Conservation (phyloP, 345 rosid species). For the Hibiscus trionum region DNA sequence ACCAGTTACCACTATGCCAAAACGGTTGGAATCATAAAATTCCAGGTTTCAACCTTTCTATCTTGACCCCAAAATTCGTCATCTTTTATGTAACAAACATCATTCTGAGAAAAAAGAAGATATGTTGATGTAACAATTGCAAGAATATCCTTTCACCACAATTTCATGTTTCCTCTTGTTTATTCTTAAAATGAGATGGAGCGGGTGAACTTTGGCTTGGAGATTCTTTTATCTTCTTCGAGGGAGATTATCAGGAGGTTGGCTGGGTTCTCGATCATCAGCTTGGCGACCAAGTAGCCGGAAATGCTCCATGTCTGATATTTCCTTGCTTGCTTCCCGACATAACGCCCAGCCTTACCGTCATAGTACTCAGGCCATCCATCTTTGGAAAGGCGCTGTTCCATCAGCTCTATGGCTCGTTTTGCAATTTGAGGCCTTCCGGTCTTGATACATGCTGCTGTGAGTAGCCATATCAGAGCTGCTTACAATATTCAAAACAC, state of each 20-base stretch:
- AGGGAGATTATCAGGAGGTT: background rate
- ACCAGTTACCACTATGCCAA: background rate
- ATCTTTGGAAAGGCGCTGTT: conserved; percentile 37
- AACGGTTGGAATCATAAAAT: background rate
- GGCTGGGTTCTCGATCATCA: conserved; percentile 2
- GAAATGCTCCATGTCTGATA: conserved; percentile 37
- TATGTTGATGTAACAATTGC: background rate
- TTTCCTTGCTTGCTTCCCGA: conserved; percentile 51
- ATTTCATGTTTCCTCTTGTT: background rate
- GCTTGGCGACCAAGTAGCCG: conserved; percentile 1
- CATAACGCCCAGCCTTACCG: conserved; percentile 38
- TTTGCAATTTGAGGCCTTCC: conserved; percentile 34
- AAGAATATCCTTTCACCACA: background rate
- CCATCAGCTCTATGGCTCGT: conserved; percentile 16
- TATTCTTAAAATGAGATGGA: background rate
- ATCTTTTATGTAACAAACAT: background rate
- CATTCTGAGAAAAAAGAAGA: background rate
- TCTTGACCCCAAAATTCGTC: background rate
- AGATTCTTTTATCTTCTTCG: background rate
- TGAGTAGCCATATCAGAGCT: conserved; percentile 43
- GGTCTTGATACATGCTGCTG: conserved; percentile 48
- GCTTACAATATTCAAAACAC: background rate
- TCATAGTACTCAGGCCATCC: conserved; percentile 58
- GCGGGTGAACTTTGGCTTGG: conserved; percentile 2
- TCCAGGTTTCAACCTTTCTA: background rate